Conservation (phyloP, 371 early-diverging fungal genomes). For the Circinella minor region DNA sequence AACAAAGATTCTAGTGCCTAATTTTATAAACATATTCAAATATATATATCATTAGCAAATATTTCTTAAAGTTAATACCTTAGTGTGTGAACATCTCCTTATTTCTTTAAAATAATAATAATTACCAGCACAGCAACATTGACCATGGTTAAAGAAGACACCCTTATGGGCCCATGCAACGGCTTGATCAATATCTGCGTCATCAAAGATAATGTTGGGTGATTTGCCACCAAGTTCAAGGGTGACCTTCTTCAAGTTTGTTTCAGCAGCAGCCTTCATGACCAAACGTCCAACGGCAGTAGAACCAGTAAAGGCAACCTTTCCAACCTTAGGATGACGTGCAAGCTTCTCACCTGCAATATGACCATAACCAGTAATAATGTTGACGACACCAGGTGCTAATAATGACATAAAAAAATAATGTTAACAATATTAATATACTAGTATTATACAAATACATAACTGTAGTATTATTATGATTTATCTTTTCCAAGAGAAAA, state of each 20-base stretch:
- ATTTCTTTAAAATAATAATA: neutral
- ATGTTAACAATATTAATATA: conserved; percentile 31
- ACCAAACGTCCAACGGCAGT: conserved; percentile 60
- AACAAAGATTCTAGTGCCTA: conserved; percentile 79
- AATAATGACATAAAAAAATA: too few species aligned
- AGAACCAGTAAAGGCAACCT: conserved; percentile 71
- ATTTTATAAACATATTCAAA: too few species aligned
- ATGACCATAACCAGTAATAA: conserved; percentile 57
- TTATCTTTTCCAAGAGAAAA: too few species aligned
- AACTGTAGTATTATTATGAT: too few species aligned
- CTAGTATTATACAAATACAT: conserved; percentile 40
- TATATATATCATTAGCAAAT: neutral
- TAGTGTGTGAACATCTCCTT: too few species aligned
- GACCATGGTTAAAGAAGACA: conserved; percentile 85
- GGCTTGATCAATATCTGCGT: conserved; percentile 82
- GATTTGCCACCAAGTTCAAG: conserved; percentile 88
- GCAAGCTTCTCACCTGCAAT: conserved; percentile 40
- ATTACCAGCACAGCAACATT: conserved; percentile 76
- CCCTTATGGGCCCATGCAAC: conserved; percentile 74
- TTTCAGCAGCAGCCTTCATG: conserved; percentile 60
- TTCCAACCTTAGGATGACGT: conserved; percentile 48
- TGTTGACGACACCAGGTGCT: conserved; percentile 74
- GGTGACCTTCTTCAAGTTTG: conserved; percentile 78
- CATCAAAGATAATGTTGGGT: conserved; percentile 45
- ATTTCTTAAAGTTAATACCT: too few species aligned